phyloP scores from a whole-genome alignment of 2,329 filamentous ascomycete genomes.

The Colletotrichum tropicale region DNA sequence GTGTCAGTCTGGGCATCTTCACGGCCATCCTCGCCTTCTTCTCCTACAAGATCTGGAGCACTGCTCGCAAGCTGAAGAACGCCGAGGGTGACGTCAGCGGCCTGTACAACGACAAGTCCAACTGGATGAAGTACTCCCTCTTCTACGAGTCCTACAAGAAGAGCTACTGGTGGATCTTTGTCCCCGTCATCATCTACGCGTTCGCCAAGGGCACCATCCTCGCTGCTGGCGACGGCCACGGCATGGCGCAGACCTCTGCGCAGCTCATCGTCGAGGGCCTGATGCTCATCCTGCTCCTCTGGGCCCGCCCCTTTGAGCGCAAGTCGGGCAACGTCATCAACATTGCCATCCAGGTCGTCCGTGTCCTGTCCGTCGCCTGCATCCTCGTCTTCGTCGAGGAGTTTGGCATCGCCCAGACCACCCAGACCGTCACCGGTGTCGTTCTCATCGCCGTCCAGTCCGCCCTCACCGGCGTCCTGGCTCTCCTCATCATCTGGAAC shows the following conservation, averaged over 20 bases:
- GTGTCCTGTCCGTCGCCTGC: constrained; percentile 86
- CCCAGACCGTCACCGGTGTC: constrained; percentile 92
- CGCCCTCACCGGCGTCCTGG: constrained; percentile 79
- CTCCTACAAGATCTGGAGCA: constrained; percentile 79
- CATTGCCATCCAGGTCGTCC: constrained; percentile 86
- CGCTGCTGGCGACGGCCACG: constrained; percentile 84
- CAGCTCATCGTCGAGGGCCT: constrained; percentile 82
- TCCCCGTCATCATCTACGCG: constrained; percentile 88
- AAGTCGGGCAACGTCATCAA: constrained; percentile 93
- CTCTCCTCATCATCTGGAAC: constrained; percentile 88
- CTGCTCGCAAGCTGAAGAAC: constrained; percentile 76
- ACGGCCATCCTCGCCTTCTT: constrained; percentile 84
- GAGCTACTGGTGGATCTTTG: constrained; percentile 96
- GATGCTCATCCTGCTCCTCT: constrained; percentile 80
- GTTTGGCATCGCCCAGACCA: constrained; percentile 86
- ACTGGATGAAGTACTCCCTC: constrained; percentile 94
- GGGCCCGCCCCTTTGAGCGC: constrained; percentile 85
- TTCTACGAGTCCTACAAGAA: constrained; percentile 98
- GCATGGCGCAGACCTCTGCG: constrained; percentile 78
- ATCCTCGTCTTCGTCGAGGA: constrained; percentile 94
- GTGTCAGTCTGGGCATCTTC: constrained; percentile 79
- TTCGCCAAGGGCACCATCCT: constrained; percentile 88
- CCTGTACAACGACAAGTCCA: constrained; percentile 85
- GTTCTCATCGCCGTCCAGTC: constrained; percentile 92
- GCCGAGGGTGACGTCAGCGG: constrained; percentile 73